These are phyloP conservation scores for Clathrus columnatus DNA, from an alignment of 768 basidiomycete genomes.

Conservation along the genomic window DNA sequence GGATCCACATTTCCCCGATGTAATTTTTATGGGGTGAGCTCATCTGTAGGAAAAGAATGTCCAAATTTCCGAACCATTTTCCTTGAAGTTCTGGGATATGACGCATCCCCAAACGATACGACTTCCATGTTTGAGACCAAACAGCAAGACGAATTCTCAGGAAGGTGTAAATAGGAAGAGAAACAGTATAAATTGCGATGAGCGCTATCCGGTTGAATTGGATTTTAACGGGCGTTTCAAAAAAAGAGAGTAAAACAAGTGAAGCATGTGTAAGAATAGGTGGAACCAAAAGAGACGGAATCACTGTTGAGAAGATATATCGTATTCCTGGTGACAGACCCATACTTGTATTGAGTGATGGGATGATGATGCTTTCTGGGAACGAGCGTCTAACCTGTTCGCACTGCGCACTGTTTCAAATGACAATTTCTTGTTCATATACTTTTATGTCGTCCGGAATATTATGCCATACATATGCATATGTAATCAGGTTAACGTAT, in stretches of 20 bases:
- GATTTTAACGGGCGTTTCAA: neutral
- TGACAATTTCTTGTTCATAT: too few relatives aligned
- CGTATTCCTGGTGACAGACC: constrained; percentile 3
- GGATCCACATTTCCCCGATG: constrained; percentile 32
- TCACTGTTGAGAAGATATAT: neutral
- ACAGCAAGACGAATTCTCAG: neutral
- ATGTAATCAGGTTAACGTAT: too few relatives aligned
- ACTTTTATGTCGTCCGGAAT: too few relatives aligned
- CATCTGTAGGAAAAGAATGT: constrained; percentile 51
- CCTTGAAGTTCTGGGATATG: constrained; percentile 25
- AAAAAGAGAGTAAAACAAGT: neutral
- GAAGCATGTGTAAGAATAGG: neutral
- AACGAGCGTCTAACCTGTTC: too few relatives aligned
- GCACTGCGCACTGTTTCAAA: too few relatives aligned
- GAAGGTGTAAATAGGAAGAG: neutral
- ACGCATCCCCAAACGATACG: constrained; percentile 18
- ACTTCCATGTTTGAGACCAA: neutral
- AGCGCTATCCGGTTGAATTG: neutral
- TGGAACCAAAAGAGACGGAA: constrained; percentile 1
- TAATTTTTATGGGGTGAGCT: constrained; percentile 50
- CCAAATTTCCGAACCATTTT: constrained; percentile 34
- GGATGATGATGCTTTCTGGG: too few relatives aligned
- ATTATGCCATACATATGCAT: too few relatives aligned
- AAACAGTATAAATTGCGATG: neutral
- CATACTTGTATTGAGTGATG: too few relatives aligned